Evolutionary conservation across 2,329 filamentous ascomycete genomes (phyloP).

Genomic region (Diaporthe aspalathi): DNA sequence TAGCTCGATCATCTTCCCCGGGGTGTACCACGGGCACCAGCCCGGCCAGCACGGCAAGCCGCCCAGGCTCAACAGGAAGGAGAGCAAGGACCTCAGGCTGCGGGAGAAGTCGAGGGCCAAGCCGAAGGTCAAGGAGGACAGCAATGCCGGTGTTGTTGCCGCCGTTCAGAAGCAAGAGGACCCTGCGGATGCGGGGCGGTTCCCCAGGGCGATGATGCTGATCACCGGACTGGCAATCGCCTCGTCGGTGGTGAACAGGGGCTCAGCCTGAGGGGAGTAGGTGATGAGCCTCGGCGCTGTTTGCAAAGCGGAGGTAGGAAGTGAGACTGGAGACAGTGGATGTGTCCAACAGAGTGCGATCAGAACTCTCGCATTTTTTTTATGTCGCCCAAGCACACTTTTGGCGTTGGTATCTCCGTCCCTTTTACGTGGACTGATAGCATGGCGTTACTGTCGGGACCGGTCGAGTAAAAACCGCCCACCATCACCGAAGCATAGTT

Average conservation of each 20-base stretch:
- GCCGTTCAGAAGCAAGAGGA: constrained; percentile 2
- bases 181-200: constrained; percentile 5
- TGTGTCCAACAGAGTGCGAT: background rate
- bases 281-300: background rate
- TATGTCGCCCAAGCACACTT: background rate
- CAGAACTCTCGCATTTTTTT: background rate
- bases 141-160: background rate
- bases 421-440: background rate
- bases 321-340: background rate
- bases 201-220: constrained; percentile 47
- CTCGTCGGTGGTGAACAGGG: constrained; percentile 42
- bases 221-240: constrained; percentile 46
- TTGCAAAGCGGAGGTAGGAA: background rate
- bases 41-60: constrained; percentile 24
- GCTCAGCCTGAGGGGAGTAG: background rate
- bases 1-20: constrained; percentile 24
- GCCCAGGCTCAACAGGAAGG: constrained; percentile 32
- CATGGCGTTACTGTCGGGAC: background rate
- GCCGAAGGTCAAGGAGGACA: background rate
- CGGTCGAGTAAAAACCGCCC: no score
- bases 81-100: constrained; percentile 26
- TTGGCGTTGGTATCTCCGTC: background rate
- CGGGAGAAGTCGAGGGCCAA: constrained; percentile 12
- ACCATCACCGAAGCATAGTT: background rate
- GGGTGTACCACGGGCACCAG: constrained; percentile 17